Evolutionary conservation across 2,329 filamentous ascomycete species (phyloP).

Genomic region (Magnaporthiopsis incrustans): DNA sequence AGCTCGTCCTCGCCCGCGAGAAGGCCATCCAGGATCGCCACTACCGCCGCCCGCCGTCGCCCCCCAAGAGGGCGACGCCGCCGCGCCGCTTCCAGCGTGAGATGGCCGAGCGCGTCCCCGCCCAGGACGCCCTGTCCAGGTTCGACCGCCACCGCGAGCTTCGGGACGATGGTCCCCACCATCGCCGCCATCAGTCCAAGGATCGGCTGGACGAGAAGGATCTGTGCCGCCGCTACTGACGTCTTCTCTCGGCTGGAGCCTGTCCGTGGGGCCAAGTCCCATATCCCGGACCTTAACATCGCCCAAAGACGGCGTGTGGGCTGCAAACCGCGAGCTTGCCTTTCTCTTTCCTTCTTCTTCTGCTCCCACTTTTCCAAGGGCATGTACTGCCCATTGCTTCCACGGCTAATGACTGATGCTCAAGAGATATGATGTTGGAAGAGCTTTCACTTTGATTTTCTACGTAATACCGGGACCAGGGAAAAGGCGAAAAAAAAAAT

Average conservation of each 20-base stretch:
- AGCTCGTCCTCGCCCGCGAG: constrained; percentile 41
- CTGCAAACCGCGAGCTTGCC: neutral
- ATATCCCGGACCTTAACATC: neutral
- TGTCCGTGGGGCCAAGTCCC: neutral
- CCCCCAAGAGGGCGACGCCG: neutral
- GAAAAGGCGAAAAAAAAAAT: neutral
- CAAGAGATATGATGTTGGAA: neutral
- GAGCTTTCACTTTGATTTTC: neutral
- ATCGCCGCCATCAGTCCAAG: neutral
- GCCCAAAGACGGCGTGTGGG: too few relatives aligned
- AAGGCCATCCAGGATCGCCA: constrained; percentile 14
- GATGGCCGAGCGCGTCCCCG: neutral
- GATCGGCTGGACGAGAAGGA: neutral
- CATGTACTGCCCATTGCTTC: neutral
- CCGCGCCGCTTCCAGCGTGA: neutral
- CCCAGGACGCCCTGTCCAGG: neutral
- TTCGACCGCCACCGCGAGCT: neutral
- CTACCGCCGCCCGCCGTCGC: constrained; percentile 10
- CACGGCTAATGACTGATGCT: neutral
- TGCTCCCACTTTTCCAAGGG: too few relatives aligned
- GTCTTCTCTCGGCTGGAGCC: neutral
- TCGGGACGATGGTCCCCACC: neutral
- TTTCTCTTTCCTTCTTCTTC: neutral
- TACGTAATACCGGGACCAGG: neutral
- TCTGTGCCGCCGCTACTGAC: neutral